These are phyloP conservation scores for Podospora bellae-mahoneyi DNA, from an alignment of 495 filamentous ascomycete genomes.

Conservation along the genomic window DNA sequence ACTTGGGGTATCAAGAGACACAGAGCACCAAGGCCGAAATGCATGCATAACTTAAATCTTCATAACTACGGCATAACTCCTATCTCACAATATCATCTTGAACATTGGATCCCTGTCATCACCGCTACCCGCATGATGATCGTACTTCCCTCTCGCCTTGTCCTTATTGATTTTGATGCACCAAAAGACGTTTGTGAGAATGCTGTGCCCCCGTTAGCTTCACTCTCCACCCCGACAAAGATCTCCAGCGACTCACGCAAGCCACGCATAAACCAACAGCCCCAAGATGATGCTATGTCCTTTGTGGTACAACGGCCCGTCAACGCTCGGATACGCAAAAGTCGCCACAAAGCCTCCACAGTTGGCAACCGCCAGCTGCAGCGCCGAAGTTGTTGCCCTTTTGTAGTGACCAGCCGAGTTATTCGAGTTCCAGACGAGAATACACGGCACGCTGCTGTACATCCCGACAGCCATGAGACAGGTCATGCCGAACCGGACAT, in stretches of 20 bases:
- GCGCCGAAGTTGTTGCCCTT: slow-evolving; percentile 42
- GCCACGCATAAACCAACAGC: slow-evolving; percentile 59
- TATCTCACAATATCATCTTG: slow-evolving; percentile 53
- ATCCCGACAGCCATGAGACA: slow-evolving; percentile 70
- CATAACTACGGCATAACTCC: background rate
- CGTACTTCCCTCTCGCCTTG: slow-evolving; percentile 61
- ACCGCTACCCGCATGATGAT: slow-evolving; percentile 52
- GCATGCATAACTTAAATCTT: too few relatives aligned
- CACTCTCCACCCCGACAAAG: background rate
- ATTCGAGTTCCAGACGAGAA: slow-evolving; percentile 65
- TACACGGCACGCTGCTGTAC: slow-evolving; percentile 72
- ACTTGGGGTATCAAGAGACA: too few relatives aligned
- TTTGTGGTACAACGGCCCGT: slow-evolving; percentile 47
- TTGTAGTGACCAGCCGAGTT: slow-evolving; percentile 49
- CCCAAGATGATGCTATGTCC: slow-evolving; percentile 60
- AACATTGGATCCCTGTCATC: slow-evolving; percentile 68
- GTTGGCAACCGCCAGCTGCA: slow-evolving; percentile 50
- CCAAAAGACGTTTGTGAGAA: slow-evolving; percentile 61
- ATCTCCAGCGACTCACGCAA: slow-evolving; percentile 51
- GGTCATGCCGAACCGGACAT: slow-evolving; percentile 70
- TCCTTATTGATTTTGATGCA: slow-evolving; percentile 64
- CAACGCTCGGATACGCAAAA: slow-evolving; percentile 55
- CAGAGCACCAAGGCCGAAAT: too few relatives aligned
- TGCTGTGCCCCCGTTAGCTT: slow-evolving; percentile 38
- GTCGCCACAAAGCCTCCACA: slow-evolving; percentile 51